A percentile compares a stretch with the other conserved stretches of the same genome.
These are phyloP conservation scores for Xylaria sp. DNA, from an alignment of 2,329 filamentous ascomycete species.

Conservation along the genomic window DNA sequence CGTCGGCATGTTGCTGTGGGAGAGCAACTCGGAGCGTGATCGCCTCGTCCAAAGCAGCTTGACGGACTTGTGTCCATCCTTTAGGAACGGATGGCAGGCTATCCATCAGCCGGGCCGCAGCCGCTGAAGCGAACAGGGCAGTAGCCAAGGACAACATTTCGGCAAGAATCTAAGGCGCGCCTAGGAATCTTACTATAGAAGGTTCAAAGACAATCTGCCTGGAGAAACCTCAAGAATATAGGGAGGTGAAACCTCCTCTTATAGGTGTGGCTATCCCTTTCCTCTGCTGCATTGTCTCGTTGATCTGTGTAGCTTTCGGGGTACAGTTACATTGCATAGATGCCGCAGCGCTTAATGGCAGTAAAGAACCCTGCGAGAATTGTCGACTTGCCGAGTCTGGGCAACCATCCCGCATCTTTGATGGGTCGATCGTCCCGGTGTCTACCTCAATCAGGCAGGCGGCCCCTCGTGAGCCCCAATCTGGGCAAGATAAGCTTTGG, in stretches of 20 bases:
- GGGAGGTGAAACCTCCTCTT: slow-evolving; percentile 23
- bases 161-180: slow-evolving; percentile 22
- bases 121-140: slow-evolving; percentile 44
- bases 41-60: slow-evolving; percentile 40
- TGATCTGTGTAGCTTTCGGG: slow-evolving; percentile 19
- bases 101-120: slow-evolving; percentile 46
- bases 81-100: slow-evolving; percentile 42
- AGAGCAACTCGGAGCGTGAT: slow-evolving; percentile 43
- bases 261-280: slow-evolving; percentile 21
- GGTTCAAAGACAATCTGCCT: slow-evolving; percentile 16
- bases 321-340: slow-evolving; percentile 24
- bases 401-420: slow-evolving; percentile 42
- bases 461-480: slow-evolving; percentile 13
- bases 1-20: slow-evolving; percentile 43
- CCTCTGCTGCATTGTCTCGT: not conserved
- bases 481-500: slow-evolving; percentile 32
- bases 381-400: slow-evolving; percentile 45
- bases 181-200: slow-evolving; percentile 21
- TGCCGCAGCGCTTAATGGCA: slow-evolving; percentile 26
- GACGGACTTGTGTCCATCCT: slow-evolving; percentile 43
- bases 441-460: slow-evolving; percentile 43
- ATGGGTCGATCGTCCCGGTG: slow-evolving; percentile 29
- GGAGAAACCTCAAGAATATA: not conserved
- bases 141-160: slow-evolving; percentile 41
- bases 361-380: slow-evolving; percentile 36